Base-by-base conservation (phyloP, 2,329 filamentous ascomycete species). In the Aspergillus neoniger region DNA sequence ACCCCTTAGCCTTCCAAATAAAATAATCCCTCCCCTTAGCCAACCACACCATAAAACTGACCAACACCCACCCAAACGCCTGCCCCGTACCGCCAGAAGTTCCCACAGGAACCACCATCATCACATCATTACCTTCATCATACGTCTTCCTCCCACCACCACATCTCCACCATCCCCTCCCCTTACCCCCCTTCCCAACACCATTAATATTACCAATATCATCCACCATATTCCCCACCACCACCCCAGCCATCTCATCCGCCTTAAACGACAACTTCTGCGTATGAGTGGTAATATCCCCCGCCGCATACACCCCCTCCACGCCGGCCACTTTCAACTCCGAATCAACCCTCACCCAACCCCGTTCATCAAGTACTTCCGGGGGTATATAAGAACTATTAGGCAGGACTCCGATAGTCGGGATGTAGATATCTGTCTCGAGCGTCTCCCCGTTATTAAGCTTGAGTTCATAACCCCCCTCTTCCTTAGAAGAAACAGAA, bases 331-430 rank as follows among this genome's bases (percentile, higher is more conserved):
- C 72, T 2, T 69, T 70, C 38, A 74, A 62, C 41, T 74, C 59
- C 5, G 63, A 65, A 65, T 86, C 79, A 6, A 80, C 82, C 25
- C 74, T 73, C 48, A 88, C 79, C 70, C 81, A 82, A 14, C 81
- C 81, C n/a, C 69, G 62, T 0, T 73, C 70, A 60, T 79, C 74
- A 3, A 86, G 76, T 43, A 84, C 78, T 6, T 75, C 67, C 4
- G 67, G 55, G 0, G 84, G 83, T 1, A 87, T 72, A 69, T 80
- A 87, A 8, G 73, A 75, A 19, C 79, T 82, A 70, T 85, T 86
- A 0, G 84, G 84, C 7, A 72, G 67, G 12, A 80, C 80, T 28
- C 85, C 85, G 14, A 78, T 78, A 0, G 82, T 82, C 3, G 80
- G 78, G 58, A 87, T 80, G 67, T 83, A 86, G 23, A 84, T 62